Base-by-base conservation (phyloP, 139 green algal species). In the Astrephomene gubernaculifera region DNA sequence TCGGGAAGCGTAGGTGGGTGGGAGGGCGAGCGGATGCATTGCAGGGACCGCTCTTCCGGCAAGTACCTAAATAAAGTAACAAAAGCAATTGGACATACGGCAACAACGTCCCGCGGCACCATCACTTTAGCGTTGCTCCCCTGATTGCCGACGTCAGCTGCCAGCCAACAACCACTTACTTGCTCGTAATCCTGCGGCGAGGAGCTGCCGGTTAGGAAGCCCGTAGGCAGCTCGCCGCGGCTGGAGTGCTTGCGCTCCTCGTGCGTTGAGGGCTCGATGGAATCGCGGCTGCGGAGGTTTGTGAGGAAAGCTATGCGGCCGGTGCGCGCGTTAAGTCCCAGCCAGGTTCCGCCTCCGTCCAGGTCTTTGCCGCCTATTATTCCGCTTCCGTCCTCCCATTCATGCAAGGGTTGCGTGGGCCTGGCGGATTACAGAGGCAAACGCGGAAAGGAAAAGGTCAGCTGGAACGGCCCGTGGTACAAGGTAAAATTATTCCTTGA, bases 251-350 rank as follows among this genome's bases (percentile, higher is more conserved):
- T 19, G 33, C 10, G 74, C 1, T 86, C 67, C 29, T 83, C 31
- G 12, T 53, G 75, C 6, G 80, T 84, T 29, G 35, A 45, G 24
- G 73, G 73, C 52, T 69, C 35, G 36, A 69, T 27, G 4, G 52
- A 19, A 39, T 69, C 74, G 38, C 54, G 49, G 12, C 54, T 41
- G 54, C 93, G 74, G 27, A 92, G 89, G 75, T 97, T 97, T 36
- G 94, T 96, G 0, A 97, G 86, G 44, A 93, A 83, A 0, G 91
- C 90, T 38, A 95, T 83, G 6, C 94, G 87, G 1, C 91, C 94
- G 1, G 24, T 86, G 43, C 49, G 57, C 17, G 53, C 19, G 24
- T 83, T 92, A 8, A 97, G 36, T 2, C 93, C 94, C 17, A 96
- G 91, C 94, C 94, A 96, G 1, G 94, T 96, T 29, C 94, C 94